Evolutionary conservation across 2,329 filamentous ascomycete species (phyloP).

Genomic region (Talaromyces atroroseus): DNA sequence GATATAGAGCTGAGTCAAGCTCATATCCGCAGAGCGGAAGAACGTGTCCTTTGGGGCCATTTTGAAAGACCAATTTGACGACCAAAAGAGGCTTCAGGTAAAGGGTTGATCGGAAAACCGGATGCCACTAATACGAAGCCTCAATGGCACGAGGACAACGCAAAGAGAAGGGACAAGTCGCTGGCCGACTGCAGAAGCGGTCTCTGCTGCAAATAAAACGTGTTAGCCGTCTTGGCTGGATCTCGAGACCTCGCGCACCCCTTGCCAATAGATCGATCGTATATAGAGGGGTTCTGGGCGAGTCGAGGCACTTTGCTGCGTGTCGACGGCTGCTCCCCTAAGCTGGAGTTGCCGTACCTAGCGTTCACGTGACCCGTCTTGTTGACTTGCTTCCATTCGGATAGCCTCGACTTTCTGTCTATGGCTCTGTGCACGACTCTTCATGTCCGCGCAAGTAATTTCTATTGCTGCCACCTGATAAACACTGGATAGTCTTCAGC

Average conservation of each 20-base stretch:
- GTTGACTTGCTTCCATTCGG: neutral
- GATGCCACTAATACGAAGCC: neutral
- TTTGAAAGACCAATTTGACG: conserved; percentile 19
- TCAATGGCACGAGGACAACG: neutral
- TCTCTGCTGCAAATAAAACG: neutral
- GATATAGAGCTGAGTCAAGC: conserved; percentile 98
- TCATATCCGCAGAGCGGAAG: conserved; percentile 99
- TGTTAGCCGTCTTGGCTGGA: neutral
- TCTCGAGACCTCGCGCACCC: neutral
- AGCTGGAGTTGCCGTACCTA: neutral
- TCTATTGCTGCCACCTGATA: no score
- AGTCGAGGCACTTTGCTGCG: neutral
- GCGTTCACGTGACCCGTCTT: neutral
- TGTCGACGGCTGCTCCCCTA: neutral
- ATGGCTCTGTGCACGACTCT: no score
- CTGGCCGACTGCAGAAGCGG: conserved; percentile 1
- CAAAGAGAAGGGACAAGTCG: neutral
- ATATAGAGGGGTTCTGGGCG: neutral
- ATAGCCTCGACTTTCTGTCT: neutral
- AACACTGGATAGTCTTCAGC: no score
- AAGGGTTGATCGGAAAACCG: neutral
- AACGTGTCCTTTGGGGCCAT: conserved; percentile 79
- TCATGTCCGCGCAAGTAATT: no score
- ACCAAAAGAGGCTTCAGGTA: neutral
- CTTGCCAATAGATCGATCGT: neutral